A percentile compares a stretch with the other conserved stretches of the same genome.
These are phyloP conservation scores for Deuterostichococcus epilithicus DNA, from an alignment of 139 green algal genomes.

Conservation along the genomic window DNA sequence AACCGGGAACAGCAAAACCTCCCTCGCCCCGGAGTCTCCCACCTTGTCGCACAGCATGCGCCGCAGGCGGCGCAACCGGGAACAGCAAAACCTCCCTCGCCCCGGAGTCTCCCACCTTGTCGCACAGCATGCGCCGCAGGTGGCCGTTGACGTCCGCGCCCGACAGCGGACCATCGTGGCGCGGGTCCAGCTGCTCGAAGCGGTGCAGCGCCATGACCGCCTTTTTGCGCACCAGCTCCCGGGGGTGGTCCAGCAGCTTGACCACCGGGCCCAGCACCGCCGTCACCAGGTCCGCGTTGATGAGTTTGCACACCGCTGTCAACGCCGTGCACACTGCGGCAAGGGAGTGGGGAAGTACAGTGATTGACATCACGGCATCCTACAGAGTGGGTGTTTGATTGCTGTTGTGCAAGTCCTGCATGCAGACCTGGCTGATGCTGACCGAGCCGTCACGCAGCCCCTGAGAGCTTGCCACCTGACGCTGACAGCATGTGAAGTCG, in stretches of 20 bases:
- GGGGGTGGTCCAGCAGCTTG: slow-evolving; percentile 68
- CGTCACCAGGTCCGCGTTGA: slow-evolving; percentile 80
- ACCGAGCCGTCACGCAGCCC: too few relatives aligned
- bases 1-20: too few relatives aligned
- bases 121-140: slow-evolving; percentile 65
- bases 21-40: neutral
- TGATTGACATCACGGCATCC: neutral
- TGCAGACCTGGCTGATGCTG: neutral
- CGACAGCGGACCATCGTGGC: slow-evolving; percentile 45
- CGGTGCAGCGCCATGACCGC: slow-evolving; percentile 88
- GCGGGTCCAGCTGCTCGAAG: slow-evolving; percentile 73
- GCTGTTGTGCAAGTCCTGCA: too few relatives aligned
- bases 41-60: too few relatives aligned
- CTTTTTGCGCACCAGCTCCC: slow-evolving; percentile 92
- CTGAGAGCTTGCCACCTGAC: too few relatives aligned
- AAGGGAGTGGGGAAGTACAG: neutral
- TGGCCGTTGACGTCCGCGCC: slow-evolving; percentile 64
- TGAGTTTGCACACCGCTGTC: slow-evolving; percentile 55
- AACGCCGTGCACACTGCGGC: slow-evolving; percentile 54
- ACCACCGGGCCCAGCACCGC: slow-evolving; percentile 69
- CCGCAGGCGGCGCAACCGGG: too few relatives aligned
- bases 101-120: slow-evolving; percentile 48
- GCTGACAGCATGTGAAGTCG: too few relatives aligned
- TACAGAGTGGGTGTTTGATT: too few relatives aligned
- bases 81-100: too few relatives aligned